Evolutionary conservation across 129 eudicot genomes (phyloP), one percentile per base, ranked within the genome.

Genomic region (Erigeron canadensis): DNA sequence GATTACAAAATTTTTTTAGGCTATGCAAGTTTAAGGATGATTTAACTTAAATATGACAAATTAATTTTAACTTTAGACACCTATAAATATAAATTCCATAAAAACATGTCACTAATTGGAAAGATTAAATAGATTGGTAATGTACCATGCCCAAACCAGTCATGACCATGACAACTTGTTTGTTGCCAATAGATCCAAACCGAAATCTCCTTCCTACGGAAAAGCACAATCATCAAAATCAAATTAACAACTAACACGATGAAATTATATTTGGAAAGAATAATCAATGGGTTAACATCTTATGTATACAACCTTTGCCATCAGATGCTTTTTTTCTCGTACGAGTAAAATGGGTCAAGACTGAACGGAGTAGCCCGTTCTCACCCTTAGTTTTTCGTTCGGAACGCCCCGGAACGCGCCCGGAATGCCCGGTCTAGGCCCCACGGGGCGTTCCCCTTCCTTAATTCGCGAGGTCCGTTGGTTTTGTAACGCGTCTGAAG

Each of bases 111-210:
- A 16, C n/a, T 15, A 16, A 8, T 5, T 16, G 16, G 23, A 5
- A 15, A 17, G 9, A 54, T 15, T 18, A 54, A 54, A 18, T 1
- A 54, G 5, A 21, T 8, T 7, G 7, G 38, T 21, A 23, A 43
- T 41, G 13, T 82, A 87, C 89, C 89, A 84, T 79, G 70, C 83
- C 84, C 64, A 84, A 77, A 53, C 89, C 93, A 0, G 89, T 87
- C 89, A 84, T 84, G 41, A 87, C 93, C 75, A 84, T 12, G n/a
- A 84, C 41, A 54, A 84, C 84, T 46, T 44, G 72, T 65, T 87
- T 67, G 10, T 22, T 65, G 16, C 65, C 83, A 50, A 87, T 62
- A 23, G 71, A 73, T 69, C 93, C 87, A 44, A 87, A 81, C 45
- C 93, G 73, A 53, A 87, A 84, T 67, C 79, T 86, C 66, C 83